These are phyloP conservation scores for Dendrothele bispora DNA, from an alignment of 768 basidiomycete genomes.

Conservation along the genomic window DNA sequence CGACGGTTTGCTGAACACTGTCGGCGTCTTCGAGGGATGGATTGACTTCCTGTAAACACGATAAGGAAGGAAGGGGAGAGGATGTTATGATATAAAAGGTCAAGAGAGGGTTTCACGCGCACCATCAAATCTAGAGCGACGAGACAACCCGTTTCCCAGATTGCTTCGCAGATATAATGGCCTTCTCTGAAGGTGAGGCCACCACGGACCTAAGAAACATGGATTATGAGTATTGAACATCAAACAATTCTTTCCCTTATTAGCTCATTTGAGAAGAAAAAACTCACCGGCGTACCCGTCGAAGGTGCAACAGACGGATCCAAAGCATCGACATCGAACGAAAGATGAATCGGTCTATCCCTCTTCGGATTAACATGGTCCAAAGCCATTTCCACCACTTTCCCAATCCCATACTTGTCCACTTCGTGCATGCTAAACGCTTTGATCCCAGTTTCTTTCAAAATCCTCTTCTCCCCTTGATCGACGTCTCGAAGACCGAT, in stretches of 20 bases:
- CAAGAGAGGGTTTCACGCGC: constrained; percentile 18
- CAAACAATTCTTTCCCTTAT: too few species aligned
- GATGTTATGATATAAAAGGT: neutral
- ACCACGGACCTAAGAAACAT: constrained; percentile 68
- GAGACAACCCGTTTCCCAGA: constrained; percentile 89
- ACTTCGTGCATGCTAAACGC: constrained; percentile 93
- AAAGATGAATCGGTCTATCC: constrained; percentile 86
- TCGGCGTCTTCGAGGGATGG: constrained; percentile 81
- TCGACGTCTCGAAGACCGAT: constrained; percentile 96
- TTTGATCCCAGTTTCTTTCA: constrained; percentile 79
- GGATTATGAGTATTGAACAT: too few species aligned
- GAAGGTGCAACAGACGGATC: constrained; percentile 97
- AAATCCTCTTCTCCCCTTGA: constrained; percentile 80
- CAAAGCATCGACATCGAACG: constrained; percentile 94
- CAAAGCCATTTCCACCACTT: constrained; percentile 94
- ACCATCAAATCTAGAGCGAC: constrained; percentile 96
- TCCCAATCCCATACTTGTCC: constrained; percentile 88
- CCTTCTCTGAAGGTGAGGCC: constrained; percentile 96
- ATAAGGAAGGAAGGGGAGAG: constrained; percentile 5
- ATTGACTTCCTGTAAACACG: constrained; percentile 78
- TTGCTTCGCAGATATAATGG: constrained; percentile 95
- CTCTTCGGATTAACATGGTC: constrained; percentile 89
- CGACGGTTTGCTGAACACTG: constrained; percentile 84
- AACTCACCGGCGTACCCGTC: constrained; percentile 83
- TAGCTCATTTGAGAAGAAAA: constrained; percentile 9